Evolutionary conservation across 2,329 filamentous ascomycete genomes (phyloP), one percentile per base, ranked within the genome.

Genomic region (Aspergillus jensenii): DNA sequence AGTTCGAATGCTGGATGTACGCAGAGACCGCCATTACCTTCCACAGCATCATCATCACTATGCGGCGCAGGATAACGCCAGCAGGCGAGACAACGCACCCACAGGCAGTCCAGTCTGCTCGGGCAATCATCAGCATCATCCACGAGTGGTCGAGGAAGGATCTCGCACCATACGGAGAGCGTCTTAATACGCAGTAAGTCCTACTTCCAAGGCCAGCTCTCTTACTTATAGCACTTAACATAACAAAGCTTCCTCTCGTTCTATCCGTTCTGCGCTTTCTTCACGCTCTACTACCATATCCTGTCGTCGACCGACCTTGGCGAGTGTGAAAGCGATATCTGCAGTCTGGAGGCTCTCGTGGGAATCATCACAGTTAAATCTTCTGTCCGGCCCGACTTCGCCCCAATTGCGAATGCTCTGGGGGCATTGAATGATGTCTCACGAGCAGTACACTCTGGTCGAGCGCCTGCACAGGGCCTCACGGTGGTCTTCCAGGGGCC

Each of bases 211-310:
- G 12, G 4, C 14, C n/a, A 5, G 8, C 33, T 9, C 11, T 44
- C 41, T 44, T 44, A 6, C 21, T 21, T 4, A 12, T 12, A 21
- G 27, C 27, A 37, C 3, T 11, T 55, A 40, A 55, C n/a, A 5
- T 14, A 14, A 33, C 27, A 7, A 41, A 58, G 55, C 5, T 40
- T 53, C 9, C 15, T 58, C 19, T 53, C 55, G 1, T 58, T 58
- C 19, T 58, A 54, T 12, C 55, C 55, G 9, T 58, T 58, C 9
- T 53, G 49, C 6, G 55, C 55, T 43, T 58, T 58, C 37, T 58
- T 58, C 37, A 58, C 55, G 3, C 49, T 58, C 2, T 58, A 58
- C 21, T 37, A 58, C 8, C 41, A 53, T 23, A 58, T 53, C 31
- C 14, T 54, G 3, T 48, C 55, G 2, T 33, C 49, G 12, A 27